Percentiles rank a stretch among this genome's conserved stretches.
phyloP scores from a whole-genome alignment of 192 early-diverging fungal genomes.

The Radiomyces spectabilis region DNA sequence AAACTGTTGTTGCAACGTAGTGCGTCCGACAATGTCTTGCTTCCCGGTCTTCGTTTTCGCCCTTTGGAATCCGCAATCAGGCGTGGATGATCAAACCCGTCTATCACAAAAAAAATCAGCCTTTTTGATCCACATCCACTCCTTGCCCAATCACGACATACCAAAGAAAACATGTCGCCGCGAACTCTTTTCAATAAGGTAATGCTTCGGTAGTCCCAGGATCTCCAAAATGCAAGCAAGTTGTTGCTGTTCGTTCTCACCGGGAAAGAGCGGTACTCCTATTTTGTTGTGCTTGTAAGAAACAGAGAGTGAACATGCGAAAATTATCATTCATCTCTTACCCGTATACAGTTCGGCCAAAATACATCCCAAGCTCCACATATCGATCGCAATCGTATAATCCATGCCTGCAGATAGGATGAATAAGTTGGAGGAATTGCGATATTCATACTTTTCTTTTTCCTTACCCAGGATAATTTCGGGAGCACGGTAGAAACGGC shows the following conservation, averaged over 20 bases:
- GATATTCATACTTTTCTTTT: background rate
- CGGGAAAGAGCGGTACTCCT: slow-evolving; percentile 87
- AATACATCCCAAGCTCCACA: slow-evolving; percentile 96
- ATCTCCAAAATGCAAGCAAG: slow-evolving; percentile 92
- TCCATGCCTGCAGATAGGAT: slow-evolving; percentile 29
- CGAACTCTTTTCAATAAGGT: slow-evolving; percentile 73
- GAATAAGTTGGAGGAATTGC: background rate
- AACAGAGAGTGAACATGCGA: background rate
- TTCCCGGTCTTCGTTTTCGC: slow-evolving; percentile 73
- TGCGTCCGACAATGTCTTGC: slow-evolving; percentile 71
- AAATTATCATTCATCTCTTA: background rate
- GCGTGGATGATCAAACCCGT: slow-evolving; percentile 47
- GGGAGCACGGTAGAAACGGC: slow-evolving; percentile 91
- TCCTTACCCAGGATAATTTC: slow-evolving; percentile 91
- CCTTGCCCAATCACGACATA: too few species aligned
- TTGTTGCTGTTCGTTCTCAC: slow-evolving; percentile 95
- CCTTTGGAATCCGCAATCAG: slow-evolving; percentile 82
- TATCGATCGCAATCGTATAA: slow-evolving; percentile 89
- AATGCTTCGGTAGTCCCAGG: slow-evolving; percentile 68
- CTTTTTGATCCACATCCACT: too few species aligned
- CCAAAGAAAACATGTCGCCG: slow-evolving; percentile 88
- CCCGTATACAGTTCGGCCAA: slow-evolving; percentile 84
- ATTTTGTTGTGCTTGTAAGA: background rate
- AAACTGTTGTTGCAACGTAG: slow-evolving; percentile 67
- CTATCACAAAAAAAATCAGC: slow-evolving; percentile 22